Evolutionary conservation across 805 yeast genomes (phyloP).

Genomic region (Wickerhamiella alocasiicola): DNA sequence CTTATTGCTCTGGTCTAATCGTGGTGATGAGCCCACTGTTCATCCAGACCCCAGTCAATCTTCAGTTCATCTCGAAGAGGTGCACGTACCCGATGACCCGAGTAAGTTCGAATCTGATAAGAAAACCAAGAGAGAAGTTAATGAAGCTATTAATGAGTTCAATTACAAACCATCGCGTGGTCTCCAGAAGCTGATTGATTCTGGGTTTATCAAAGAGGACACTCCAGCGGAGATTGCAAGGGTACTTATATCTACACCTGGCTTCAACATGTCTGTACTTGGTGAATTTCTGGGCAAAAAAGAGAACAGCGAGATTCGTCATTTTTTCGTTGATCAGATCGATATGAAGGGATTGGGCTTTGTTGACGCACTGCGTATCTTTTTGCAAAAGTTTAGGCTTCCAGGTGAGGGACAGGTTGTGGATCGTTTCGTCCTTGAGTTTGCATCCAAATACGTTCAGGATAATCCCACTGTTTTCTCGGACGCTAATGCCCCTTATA

Average conservation of each 20-base stretch:
- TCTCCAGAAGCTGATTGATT: conserved; percentile 43
- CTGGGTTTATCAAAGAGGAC: conserved; percentile 49
- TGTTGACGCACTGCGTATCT: conserved; percentile 74
- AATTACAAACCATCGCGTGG: conserved; percentile 81
- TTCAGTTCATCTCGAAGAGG: background rate
- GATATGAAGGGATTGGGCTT: conserved; percentile 58
- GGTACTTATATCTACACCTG: conserved; percentile 55
- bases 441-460: conserved; percentile 81
- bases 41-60: background rate
- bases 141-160: conserved; percentile 67
- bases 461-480: conserved; percentile 78
- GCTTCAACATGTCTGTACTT: conserved; percentile 67
- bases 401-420: conserved; percentile 99
- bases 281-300: conserved; percentile 94
- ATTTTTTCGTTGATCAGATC: conserved; percentile 80
- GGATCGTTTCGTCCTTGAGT: conserved; percentile 91
- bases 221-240: conserved; percentile 60
- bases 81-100: conserved; percentile 43
- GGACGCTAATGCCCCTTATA: conserved; percentile 88
- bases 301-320: conserved; percentile 75
- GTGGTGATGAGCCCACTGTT: conserved; percentile 28
- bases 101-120: conserved; percentile 76
- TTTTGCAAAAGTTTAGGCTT: conserved; percentile 76
- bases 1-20: conserved; percentile 75
- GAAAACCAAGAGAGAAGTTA: conserved; percentile 65